phyloP scores from a whole-genome alignment of 2,329 filamentous ascomycete genomes.

The Beauveria brongniartii region DNA sequence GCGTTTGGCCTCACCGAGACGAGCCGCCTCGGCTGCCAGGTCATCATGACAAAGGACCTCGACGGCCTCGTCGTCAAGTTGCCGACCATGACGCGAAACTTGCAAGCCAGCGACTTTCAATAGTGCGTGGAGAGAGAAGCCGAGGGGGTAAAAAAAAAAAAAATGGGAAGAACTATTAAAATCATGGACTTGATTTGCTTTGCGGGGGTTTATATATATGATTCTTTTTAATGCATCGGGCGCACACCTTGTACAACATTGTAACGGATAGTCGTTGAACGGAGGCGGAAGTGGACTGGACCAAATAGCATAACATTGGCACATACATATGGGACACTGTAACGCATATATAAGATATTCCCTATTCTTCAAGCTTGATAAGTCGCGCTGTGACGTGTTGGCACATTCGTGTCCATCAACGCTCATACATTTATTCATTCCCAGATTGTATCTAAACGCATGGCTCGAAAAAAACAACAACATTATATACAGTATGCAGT shows the following conservation, averaged over 20 bases:
- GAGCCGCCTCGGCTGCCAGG: conserved; percentile 75
- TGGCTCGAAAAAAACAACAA: conserved; percentile 6
- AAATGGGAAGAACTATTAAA: neutral
- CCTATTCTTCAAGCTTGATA: conserved; percentile 1
- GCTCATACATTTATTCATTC: conserved; percentile 5
- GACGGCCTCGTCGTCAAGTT: conserved; percentile 80
- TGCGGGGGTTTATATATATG: neutral
- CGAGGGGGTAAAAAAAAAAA: neutral
- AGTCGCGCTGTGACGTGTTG: neutral
- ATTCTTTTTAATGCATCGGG: neutral
- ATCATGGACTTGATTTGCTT: neutral
- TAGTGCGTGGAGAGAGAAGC: conserved; percentile 11
- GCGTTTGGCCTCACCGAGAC: conserved; percentile 88
- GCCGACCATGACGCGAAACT: conserved; percentile 88
- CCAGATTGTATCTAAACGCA: neutral
- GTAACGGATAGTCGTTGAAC: neutral
- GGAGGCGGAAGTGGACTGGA: neutral
- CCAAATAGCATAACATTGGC: neutral
- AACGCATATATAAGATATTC: conserved; percentile 6
- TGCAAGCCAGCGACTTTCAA: conserved; percentile 89
- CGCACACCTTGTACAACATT: conserved; percentile 6
- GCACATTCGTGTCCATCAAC: neutral
- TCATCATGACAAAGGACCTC: conserved; percentile 82
- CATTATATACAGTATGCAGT: conserved; percentile 9
- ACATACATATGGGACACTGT: neutral